phyloP scores from a whole-genome alignment of 1,139 yeast species.

The Pichia sp. region DNA sequence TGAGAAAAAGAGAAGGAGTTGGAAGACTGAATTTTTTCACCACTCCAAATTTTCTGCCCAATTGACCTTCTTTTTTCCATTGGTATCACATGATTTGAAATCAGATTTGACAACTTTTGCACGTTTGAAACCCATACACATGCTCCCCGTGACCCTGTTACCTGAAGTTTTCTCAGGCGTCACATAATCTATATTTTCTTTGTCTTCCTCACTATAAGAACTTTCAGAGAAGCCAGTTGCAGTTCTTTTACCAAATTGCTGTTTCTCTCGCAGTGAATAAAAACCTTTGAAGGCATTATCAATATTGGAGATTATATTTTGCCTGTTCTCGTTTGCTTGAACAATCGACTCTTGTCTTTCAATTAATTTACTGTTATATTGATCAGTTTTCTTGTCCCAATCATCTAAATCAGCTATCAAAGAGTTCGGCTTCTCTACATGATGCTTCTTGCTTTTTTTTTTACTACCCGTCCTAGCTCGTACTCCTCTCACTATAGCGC shows the following conservation, averaged over 20 bases:
- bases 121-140: conserved; percentile 12
- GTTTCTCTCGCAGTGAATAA: conserved; percentile 17
- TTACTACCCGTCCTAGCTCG: conserved; percentile 23
- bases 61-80: conserved; percentile 33
- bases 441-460: conserved; percentile 1
- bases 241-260: conserved; percentile 15
- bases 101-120: conserved; percentile 3
- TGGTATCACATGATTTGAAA: neutral
- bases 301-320: conserved; percentile 2
- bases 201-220: conserved; percentile 19
- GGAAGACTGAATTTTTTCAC: conserved; percentile 31
- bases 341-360: conserved; percentile 10
- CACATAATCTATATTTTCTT: neutral
- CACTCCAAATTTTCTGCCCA: conserved; percentile 58
- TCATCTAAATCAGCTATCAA: neutral
- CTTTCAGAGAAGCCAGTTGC: neutral
- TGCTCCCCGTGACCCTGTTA: conserved; percentile 6
- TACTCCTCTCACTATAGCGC: conserved; percentile 54
- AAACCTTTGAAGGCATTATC: conserved; percentile 15
- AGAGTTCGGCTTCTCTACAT: neutral
- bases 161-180: neutral
- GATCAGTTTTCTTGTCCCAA: neutral
- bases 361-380: neutral
- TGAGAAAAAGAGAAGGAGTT: neutral
- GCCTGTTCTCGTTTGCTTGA: conserved; percentile 2